Percentiles rank a stretch among this genome's conserved stretches.
Conservation (phyloP, 345 rosid species). For the Murraya paniculata region DNA sequence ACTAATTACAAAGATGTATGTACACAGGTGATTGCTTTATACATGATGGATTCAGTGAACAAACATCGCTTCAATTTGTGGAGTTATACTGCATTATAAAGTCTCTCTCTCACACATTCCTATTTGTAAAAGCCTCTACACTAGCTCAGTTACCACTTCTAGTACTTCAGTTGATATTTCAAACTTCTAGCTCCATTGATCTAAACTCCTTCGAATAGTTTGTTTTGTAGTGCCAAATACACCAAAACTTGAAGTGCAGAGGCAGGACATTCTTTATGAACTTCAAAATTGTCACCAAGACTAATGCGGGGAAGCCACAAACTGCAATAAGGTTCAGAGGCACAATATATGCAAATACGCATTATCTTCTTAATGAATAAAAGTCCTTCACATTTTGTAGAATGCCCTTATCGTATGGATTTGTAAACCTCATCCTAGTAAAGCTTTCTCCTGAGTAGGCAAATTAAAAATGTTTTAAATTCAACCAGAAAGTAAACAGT, state of each 20-base stretch:
- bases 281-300: neutral
- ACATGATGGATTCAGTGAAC: neutral
- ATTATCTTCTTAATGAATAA: conserved; percentile 1
- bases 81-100: neutral
- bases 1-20: neutral
- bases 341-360: neutral
- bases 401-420: conserved; percentile 55
- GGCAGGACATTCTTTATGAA: neutral
- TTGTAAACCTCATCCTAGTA: conserved; percentile 26
- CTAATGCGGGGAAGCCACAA: neutral
- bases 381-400: conserved; percentile 44
- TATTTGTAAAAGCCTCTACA: neutral
- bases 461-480: neutral
- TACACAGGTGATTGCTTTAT: neutral
- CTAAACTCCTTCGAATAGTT: neutral
- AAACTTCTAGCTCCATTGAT: neutral
- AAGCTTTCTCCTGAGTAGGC: conserved; percentile 31
- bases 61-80: neutral
- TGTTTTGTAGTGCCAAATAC: neutral
- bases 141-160: neutral
- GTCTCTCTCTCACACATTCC: neutral
- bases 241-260: neutral
- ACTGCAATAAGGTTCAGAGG: neutral
- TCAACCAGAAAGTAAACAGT: neutral
- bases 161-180: neutral